Conservation (phyloP, 495 filamentous ascomycete genomes). For the Jackrogersella multiformis region DNA sequence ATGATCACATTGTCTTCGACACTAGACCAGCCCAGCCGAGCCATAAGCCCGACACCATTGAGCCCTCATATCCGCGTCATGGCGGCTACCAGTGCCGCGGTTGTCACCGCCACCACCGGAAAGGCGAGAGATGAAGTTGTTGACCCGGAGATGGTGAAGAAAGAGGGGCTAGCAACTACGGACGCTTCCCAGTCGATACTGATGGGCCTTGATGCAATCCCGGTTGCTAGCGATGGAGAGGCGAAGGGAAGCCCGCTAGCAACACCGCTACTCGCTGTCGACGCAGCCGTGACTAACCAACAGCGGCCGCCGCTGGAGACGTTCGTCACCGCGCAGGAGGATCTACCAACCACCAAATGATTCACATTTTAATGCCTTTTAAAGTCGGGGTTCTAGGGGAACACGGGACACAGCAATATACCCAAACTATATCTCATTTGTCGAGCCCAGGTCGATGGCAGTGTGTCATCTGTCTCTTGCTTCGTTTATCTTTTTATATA, state of each 20-base stretch:
- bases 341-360: slow-evolving; percentile 37
- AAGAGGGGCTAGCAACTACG: not conserved
- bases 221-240: not conserved
- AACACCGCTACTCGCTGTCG: slow-evolving; percentile 15
- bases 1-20: slow-evolving; percentile 61
- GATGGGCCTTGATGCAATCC: not conserved
- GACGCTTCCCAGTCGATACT: too few relatives aligned
- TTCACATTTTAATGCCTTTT: not conserved
- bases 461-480: slow-evolving; percentile 10
- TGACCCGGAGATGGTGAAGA: slow-evolving; percentile 13
- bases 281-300: not conserved
- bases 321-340: slow-evolving; percentile 54
- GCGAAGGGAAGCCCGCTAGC: slow-evolving; percentile 1
- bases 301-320: slow-evolving; percentile 52
- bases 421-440: slow-evolving; percentile 32
- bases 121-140: slow-evolving; percentile 28
- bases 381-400: slow-evolving; percentile 11
- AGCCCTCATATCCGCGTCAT: slow-evolving; percentile 18
- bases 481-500: slow-evolving; percentile 31
- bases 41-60: slow-evolving; percentile 39
- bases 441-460: slow-evolving; percentile 20
- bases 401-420: slow-evolving; percentile 34
- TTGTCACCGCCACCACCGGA: slow-evolving; percentile 6
- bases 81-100: slow-evolving; percentile 23
- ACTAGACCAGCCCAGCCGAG: slow-evolving; percentile 38